Evolutionary conservation across 345 rosid species (phyloP), one percentile per base, ranked within the genome.

Genomic region (Noccaea bulbosa): DNA sequence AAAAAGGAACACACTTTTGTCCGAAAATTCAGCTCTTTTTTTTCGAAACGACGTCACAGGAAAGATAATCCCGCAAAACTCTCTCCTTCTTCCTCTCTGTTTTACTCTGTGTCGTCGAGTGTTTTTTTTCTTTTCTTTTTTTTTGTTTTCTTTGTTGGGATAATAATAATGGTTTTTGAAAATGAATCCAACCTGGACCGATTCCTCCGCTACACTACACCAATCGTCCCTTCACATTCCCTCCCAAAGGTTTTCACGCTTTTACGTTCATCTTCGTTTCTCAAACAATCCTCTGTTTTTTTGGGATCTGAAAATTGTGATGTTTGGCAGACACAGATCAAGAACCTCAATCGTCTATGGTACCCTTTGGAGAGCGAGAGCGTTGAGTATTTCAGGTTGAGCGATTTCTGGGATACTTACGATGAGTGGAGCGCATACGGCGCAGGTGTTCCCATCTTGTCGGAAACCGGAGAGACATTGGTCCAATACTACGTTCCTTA

Each of bases 371-470:
- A 88, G 78, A 81, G 78, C 62, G 83, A 87, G 74, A 79, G 78
- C 62, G 86, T 94, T 5, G 96, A 91, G 46, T 94, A 80, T 75
- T 94, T 94, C 77, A 88, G 82, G 38, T 71, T 94, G 71, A 69
- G 79, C 44, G 97, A 91, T 82, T 85, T 91, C 2, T 94, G 99
- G 99, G 83, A 73, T 66, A 84, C 86, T 75, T 94, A 69, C 62
- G 99, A 91, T 62, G 98, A 94, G 76, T 91, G 98, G 99, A 94
- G 99, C 58, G 99, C 97, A 1, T 94, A 94, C 66, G 99, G 99
- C 38, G 99, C 96, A 50, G 98, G 99, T 15, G 98, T 94, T 44
- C 98, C 99, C 47, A 74, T 94, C 65, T 52, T 48, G 43, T 65
- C 85, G 15, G 78, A 75, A 78, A 76, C 82, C 46, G 85, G 80